Conservation (phyloP, 2,329 filamentous ascomycete genomes). For the Gnomoniopsis sp. region DNA sequence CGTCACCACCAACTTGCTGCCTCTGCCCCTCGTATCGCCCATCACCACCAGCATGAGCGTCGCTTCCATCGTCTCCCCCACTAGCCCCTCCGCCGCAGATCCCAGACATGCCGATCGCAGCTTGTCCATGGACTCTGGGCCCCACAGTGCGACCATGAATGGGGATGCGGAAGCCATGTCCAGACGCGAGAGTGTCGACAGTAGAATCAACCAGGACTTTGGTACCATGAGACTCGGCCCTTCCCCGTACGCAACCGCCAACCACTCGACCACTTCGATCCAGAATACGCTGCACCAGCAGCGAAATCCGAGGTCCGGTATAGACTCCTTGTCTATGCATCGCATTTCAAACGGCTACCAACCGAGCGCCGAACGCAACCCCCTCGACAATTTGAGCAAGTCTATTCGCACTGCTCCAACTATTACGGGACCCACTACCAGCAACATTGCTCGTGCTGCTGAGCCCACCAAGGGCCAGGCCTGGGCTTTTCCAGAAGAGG, state of each 20-base stretch:
- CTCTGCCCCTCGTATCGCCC: slow-evolving; percentile 54
- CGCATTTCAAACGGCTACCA: slow-evolving; percentile 65
- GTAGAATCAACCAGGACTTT: slow-evolving; percentile 70
- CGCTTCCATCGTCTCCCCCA: slow-evolving; percentile 62
- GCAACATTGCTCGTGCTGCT: slow-evolving; percentile 65
- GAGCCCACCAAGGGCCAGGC: slow-evolving; percentile 80
- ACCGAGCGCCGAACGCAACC: slow-evolving; percentile 55
- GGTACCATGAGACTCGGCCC: slow-evolving; percentile 65
- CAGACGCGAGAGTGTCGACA: slow-evolving; percentile 75
- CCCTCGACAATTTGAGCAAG: slow-evolving; percentile 44
- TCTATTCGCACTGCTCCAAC: slow-evolving; percentile 66
- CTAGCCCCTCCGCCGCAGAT: slow-evolving; percentile 42
- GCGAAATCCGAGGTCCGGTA: slow-evolving; percentile 51
- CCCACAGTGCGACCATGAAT: slow-evolving; percentile 30
- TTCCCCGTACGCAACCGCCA: slow-evolving; percentile 73
- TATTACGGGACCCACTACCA: slow-evolving; percentile 68
- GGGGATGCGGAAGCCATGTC: slow-evolving; percentile 45
- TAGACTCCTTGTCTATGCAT: slow-evolving; percentile 52
- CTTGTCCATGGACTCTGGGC: slow-evolving; percentile 37
- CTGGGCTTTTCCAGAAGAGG: slow-evolving; percentile 78
- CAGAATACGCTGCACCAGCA: slow-evolving; percentile 69
- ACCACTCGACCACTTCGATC: slow-evolving; percentile 72
- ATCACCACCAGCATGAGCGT: slow-evolving; percentile 61
- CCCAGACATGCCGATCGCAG: slow-evolving; percentile 42
- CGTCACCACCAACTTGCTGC: slow-evolving; percentile 46